Base-by-base conservation (phyloP, 2,329 filamentous ascomycete genomes). In the Canariomyces notabilis region DNA sequence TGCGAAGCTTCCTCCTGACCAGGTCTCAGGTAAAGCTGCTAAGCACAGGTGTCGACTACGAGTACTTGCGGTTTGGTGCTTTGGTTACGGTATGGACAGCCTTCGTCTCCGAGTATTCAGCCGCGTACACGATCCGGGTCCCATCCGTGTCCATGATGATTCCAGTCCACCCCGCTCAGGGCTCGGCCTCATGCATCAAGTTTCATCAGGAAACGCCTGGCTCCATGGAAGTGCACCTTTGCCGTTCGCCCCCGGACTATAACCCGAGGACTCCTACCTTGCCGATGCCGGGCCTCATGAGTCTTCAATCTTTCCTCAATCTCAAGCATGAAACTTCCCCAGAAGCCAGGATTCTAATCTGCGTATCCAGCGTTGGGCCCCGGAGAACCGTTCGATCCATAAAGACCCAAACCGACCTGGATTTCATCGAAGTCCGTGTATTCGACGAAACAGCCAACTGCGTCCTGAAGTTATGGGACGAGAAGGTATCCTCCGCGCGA, bases 401-500 rank as follows among this genome's bases (percentile, higher is more conserved):
- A 47, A 76, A 74, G 51, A 69, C 67, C 21, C 66, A 70, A 33
- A 69, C 68, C 26, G 65, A 67, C 9, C 64, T 67, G 1, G 67
- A 75, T 22, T 64, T 77, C 11, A 57, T 74, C 20, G 74, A 75
- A 37, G 61, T 82, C 4, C 63, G 67, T 4, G 61, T 82, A 8
- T 79, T 79, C 54, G 80, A 83, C 57, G 71, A 82, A 54, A 81
- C 77, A 1, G 70, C 69, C 1, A 70, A 72, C 49, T 72, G 71
- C 4, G 64, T 67, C 2, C 61, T 82, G n/a, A 77, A 71, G 14
- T 62, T 82, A 4, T 82, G 77, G 72, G 71, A 70, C 29, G 67
- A 71, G n/a, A 63, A 74, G 37, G 67, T 72, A 41, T 57, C 61
- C 23, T 74, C 71, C 0, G 67, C 69, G 2, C 61, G 65, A 5